Conservation (phyloP, 2,329 filamentous ascomycete species). For the Trichoderma hamatum region DNA sequence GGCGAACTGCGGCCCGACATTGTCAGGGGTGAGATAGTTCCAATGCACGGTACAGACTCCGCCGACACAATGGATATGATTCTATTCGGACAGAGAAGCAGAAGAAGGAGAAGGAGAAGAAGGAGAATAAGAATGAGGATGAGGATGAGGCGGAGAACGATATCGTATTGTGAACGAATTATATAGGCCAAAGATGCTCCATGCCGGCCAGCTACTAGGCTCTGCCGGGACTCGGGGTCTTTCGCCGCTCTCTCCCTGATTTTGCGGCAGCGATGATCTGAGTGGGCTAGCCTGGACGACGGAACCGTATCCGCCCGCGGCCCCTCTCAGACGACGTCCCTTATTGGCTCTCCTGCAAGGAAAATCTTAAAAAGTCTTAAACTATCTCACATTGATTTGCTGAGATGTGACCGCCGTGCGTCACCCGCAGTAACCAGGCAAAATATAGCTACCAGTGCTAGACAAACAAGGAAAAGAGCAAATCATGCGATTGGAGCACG, state of each 20-base stretch:
- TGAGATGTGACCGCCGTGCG: constrained; percentile 13
- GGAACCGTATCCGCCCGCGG: constrained; percentile 12
- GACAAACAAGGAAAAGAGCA: neutral
- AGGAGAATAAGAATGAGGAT: neutral
- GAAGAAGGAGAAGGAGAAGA: neutral
- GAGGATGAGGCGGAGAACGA: neutral
- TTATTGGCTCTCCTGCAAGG: constrained; percentile 17
- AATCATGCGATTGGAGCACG: neutral
- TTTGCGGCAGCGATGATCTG: neutral
- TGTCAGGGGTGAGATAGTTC: neutral
- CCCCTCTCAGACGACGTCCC: constrained; percentile 12
- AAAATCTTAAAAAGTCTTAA: constrained; percentile 1
- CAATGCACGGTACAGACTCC: neutral
- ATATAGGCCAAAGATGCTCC: neutral
- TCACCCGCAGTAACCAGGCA: constrained; percentile 1
- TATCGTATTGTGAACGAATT: neutral
- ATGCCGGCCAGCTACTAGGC: too few species aligned
- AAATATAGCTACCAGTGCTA: neutral
- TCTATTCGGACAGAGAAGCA: neutral
- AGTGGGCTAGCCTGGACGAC: neutral
- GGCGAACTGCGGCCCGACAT: neutral
- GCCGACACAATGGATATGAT: neutral
- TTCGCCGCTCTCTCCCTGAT: neutral
- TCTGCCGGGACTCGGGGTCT: neutral
- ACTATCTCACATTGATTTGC: constrained; percentile 6